A percentile compares a stretch with the other conserved stretches of the same genome.
phyloP scores from a whole-genome alignment of 768 basidiomycete genomes.

The Pisolithus orientalis region DNA sequence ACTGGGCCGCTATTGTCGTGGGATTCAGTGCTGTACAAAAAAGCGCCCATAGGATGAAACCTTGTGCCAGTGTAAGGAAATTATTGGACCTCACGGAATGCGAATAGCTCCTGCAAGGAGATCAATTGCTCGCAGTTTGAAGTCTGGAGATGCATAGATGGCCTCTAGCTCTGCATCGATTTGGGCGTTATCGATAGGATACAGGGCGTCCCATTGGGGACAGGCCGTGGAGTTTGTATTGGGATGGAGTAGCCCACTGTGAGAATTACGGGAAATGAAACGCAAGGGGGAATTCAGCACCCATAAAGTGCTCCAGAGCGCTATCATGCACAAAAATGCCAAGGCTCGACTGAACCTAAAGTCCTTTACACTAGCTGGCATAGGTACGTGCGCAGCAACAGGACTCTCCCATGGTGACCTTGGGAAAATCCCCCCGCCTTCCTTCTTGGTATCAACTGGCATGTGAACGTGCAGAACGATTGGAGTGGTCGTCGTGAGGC shows the following conservation, averaged over 20 bases:
- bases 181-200: conserved; percentile 20
- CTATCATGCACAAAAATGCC: neutral
- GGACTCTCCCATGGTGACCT: too few relatives aligned
- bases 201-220: conserved; percentile 24
- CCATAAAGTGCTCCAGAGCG: neutral
- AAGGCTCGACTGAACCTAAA: neutral
- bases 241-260: neutral
- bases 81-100: conserved; percentile 26
- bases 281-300: neutral
- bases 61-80: neutral
- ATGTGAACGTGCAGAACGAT: too few relatives aligned
- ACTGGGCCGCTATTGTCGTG: conserved; percentile 40
- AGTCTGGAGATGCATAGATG: conserved; percentile 25
- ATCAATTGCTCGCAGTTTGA: conserved; percentile 23
- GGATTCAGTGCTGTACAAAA: conserved; percentile 34
- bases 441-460: too few relatives aligned
- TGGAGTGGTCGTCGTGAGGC: too few relatives aligned
- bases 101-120: conserved; percentile 30
- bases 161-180: conserved; percentile 25
- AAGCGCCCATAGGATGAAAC: too few relatives aligned
- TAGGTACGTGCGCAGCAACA: too few relatives aligned
- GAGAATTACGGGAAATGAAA: neutral
- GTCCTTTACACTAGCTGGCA: too few relatives aligned
- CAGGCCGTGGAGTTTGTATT: conserved; percentile 15
- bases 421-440: too few relatives aligned